Base-by-base conservation (phyloP, 352 stramenopile genomes). In the Pythium aristosporum region DNA sequence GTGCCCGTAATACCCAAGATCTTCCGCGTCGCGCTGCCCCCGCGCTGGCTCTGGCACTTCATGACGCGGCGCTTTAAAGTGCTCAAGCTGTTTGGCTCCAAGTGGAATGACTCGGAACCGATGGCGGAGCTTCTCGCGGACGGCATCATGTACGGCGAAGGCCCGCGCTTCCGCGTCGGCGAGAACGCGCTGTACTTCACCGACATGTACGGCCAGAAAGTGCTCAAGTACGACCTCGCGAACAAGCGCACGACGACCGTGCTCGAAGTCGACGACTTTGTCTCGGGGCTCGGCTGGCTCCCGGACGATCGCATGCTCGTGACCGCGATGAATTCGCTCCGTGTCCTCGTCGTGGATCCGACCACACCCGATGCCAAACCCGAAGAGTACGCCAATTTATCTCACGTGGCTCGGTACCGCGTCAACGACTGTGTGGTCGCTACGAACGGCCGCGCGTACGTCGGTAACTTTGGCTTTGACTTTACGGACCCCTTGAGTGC, bases 391-490 rank as follows among this genome's bases (percentile, higher is more conserved):
- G 80, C 74, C 10, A 76, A 91, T 42, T 42, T 89, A 7, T 73
- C 77, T 42, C 57, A 63, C 21, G 71, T 88, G 21, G 87, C 80
- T 8, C 66, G 65, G n/a, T 72, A 74, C 34, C 78, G 81, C 13
- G 70, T 67, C 39, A 91, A 89, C 61, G 82, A 88, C 63, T 80
- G 88, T 68, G 82, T 89, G 4, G 75, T 91, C n/a, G 51, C 73
- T 12, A 61, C 57, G 1, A 59, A 28, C 0, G 82, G 80, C 0
- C 77, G 74, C 18, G 64, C 72, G 18, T 91, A 89, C 57, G 55
- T 88, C 18, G 75, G 82, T 32, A 91, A 85, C 61, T 89, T 86
- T 58, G 82, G 80, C 30, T 91, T 89, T 58, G 66, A 85, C 48
- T 69, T 78, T 36, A 59, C 58, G 25, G 58, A 72, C 2, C 47